Percentiles rank a stretch among this genome's conserved stretches.
Evolutionary conservation across 169 alveolate genomes (phyloP).

Genomic region (Cryptosporidium sp.): DNA sequence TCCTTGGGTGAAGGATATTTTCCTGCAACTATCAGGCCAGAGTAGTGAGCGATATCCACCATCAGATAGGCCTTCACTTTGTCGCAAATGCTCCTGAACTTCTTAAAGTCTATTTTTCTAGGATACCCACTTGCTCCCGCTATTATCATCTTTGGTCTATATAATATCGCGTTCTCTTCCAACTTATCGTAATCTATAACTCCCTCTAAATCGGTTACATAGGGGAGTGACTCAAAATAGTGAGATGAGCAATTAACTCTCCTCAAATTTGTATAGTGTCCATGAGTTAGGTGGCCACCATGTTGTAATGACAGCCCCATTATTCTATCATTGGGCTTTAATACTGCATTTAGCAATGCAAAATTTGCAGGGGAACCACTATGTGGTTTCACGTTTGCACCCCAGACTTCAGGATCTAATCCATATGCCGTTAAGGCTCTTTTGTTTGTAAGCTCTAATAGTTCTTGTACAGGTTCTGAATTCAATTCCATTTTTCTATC

Average conservation of each 20-base stretch:
- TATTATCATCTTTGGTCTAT: constrained; percentile 88
- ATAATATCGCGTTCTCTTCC: constrained; percentile 88
- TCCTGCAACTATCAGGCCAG: constrained; percentile 94
- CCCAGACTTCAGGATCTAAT: constrained; percentile 94
- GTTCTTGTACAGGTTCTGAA: constrained; percentile 80
- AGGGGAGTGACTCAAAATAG: constrained; percentile 93
- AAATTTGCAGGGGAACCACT: constrained; percentile 97
- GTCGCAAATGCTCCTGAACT: constrained; percentile 92
- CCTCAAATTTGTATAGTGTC: constrained; percentile 89
- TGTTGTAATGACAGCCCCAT: constrained; percentile 96
- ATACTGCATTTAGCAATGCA: constrained; percentile 93
- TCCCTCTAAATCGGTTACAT: constrained; percentile 89
- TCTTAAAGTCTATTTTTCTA: constrained; percentile 88
- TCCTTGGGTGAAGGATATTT: constrained; percentile 91
- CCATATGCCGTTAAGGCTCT: constrained; percentile 95
- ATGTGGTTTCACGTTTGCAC: constrained; percentile 96
- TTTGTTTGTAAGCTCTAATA: constrained; percentile 77
- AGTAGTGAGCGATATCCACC: constrained; percentile 97
- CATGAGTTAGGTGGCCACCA: constrained; percentile 95
- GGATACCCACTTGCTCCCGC: constrained; percentile 88
- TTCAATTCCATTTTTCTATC: constrained; percentile 82
- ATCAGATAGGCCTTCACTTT: constrained; percentile 94
- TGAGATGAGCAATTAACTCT: constrained; percentile 94
- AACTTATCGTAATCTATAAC: constrained; percentile 92
- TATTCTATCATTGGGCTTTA: constrained; percentile 95